Percentiles rank a stretch among this genome's conserved stretches.
These are phyloP conservation scores for Pyricularia grisea DNA, from an alignment of 2,329 filamentous ascomycete genomes.

Conservation along the genomic window DNA sequence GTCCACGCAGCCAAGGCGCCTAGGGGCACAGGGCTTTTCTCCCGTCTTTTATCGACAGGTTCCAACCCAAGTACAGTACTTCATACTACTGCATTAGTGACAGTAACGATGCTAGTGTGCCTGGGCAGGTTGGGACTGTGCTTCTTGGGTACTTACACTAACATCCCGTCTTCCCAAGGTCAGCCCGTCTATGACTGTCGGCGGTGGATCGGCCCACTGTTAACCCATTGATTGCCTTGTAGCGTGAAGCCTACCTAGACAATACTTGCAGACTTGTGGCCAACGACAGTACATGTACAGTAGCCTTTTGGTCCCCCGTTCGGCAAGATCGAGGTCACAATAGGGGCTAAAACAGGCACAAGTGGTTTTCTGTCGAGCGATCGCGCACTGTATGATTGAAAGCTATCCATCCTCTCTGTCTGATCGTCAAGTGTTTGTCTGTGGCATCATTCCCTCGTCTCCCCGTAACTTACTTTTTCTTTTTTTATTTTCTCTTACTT, in stretches of 20 bases:
- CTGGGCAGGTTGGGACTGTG: too few species aligned
- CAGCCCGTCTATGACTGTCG: background rate
- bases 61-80: background rate
- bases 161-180: too few species aligned
- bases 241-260: background rate
- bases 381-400: background rate
- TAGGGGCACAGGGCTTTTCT: background rate
- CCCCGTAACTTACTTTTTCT: constrained; percentile 11
- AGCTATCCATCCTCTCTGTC: constrained; percentile 1
- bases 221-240: background rate
- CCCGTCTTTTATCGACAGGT: background rate
- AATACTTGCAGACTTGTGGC: background rate
- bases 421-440: constrained; percentile 5
- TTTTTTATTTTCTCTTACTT: constrained; percentile 4
- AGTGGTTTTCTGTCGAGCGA: background rate
- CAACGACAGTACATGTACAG: background rate
- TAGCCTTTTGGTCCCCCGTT: background rate
- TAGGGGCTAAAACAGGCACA: background rate
- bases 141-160: too few species aligned
- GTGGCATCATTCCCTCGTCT: constrained; percentile 7
- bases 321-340: background rate
- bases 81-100: too few species aligned
- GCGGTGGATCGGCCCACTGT: background rate
- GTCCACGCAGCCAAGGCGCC: too few species aligned
- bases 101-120: too few species aligned